Conservation (phyloP, 2,329 filamentous ascomycete genomes). For the Escovopsis sp. region DNA sequence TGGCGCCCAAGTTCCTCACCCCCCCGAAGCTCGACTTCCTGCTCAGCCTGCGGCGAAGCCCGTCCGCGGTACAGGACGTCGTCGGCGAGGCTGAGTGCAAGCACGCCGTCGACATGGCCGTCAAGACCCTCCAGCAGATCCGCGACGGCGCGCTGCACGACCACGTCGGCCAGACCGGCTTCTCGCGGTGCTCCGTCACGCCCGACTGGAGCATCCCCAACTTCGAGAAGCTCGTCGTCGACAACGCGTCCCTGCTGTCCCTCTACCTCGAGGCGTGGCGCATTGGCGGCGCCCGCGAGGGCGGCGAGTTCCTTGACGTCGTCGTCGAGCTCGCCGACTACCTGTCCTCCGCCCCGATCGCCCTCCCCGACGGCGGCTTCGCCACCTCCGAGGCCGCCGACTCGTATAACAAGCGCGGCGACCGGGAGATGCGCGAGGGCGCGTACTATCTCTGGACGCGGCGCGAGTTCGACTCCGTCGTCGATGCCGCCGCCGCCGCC, state of each 20-base stretch:
- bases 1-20: conserved; percentile 78
- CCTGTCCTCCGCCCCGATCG: conserved; percentile 56
- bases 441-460: conserved; percentile 91
- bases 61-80: conserved; percentile 63
- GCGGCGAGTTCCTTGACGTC: conserved; percentile 60
- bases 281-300: conserved; percentile 31
- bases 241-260: conserved; percentile 74
- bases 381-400: conserved; percentile 84
- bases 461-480: conserved; percentile 66
- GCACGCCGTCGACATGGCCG: conserved; percentile 61
- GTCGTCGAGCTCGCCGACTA: conserved; percentile 81
- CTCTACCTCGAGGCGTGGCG: conserved; percentile 81
- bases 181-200: conserved; percentile 72
- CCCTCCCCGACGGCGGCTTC: conserved; percentile 57
- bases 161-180: conserved; percentile 38
- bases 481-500: conserved; percentile 33
- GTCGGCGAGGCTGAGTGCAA: conserved; percentile 68
- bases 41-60: conserved; percentile 57
- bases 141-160: conserved; percentile 39
- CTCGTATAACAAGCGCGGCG: conserved; percentile 58
- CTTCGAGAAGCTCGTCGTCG: conserved; percentile 94
- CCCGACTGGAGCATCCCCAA: conserved; percentile 87
- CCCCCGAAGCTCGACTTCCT: conserved; percentile 75
- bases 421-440: conserved; percentile 73
- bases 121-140: conserved; percentile 68